These are phyloP conservation scores for Colletotrichum chlorophyti DNA, from an alignment of 2,329 filamentous ascomycete species.

Conservation along the genomic window DNA sequence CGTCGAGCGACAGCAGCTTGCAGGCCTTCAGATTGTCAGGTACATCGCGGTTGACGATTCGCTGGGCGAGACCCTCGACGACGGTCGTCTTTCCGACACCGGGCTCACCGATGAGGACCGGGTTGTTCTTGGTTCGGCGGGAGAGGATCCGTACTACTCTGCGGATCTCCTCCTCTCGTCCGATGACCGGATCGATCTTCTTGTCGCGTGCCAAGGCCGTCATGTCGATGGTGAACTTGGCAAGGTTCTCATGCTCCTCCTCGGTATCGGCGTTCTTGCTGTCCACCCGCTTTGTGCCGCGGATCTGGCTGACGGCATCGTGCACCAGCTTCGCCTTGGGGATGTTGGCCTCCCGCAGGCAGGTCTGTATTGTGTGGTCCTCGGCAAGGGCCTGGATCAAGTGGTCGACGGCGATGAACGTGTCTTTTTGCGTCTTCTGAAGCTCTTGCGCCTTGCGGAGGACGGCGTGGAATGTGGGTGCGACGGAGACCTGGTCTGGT, in stretches of 20 bases:
- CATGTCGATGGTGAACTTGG: constrained; percentile 99
- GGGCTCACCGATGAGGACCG: constrained; percentile 95
- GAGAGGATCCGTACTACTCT: constrained; percentile 91
- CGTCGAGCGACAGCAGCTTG: constrained; percentile 92
- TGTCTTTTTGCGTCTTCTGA: constrained; percentile 97
- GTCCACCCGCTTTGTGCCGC: constrained; percentile 91
- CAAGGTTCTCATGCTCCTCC: constrained; percentile 90
- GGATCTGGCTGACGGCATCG: constrained; percentile 87
- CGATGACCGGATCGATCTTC: constrained; percentile 97
- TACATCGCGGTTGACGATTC: constrained; percentile 96
- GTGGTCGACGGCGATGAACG: constrained; percentile 93
- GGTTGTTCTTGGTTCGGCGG: constrained; percentile 97
- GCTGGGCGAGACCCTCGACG: constrained; percentile 91
- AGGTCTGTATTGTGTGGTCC: constrained; percentile 75
- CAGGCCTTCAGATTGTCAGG: constrained; percentile 94
- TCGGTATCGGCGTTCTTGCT: constrained; percentile 95
- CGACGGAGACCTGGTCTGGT: constrained; percentile 84
- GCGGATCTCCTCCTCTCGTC: constrained; percentile 93
- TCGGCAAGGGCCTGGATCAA: constrained; percentile 86
- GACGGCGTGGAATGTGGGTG: constrained; percentile 82
- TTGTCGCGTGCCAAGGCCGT: constrained; percentile 94
- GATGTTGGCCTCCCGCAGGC: constrained; percentile 85
- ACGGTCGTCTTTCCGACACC: constrained; percentile 99
- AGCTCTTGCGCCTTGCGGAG: constrained; percentile 86
- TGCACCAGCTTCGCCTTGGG: constrained; percentile 91